These are phyloP conservation scores for Selaginella tamariscina DNA, from an alignment of 75 land plant genomes.

Conservation along the genomic window DNA sequence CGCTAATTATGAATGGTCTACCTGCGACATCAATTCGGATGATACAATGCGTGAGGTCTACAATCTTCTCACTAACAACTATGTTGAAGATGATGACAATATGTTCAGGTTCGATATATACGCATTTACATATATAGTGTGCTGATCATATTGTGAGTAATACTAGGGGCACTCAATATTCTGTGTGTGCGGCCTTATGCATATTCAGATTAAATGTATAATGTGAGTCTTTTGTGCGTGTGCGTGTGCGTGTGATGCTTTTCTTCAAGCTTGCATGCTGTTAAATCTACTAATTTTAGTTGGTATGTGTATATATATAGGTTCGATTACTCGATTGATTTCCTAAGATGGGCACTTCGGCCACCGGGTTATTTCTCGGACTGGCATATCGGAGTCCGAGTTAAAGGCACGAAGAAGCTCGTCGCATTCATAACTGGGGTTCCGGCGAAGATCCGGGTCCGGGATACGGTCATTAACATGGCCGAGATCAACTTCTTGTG, in stretches of 20 bases:
- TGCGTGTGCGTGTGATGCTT: too few species aligned
- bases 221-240: too few species aligned
- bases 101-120: constrained; percentile 67
- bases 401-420: constrained; percentile 43
- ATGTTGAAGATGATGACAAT: constrained; percentile 83
- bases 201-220: constrained; percentile 59
- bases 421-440: constrained; percentile 77
- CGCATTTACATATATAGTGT: constrained; percentile 37
- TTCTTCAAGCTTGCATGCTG: too few species aligned
- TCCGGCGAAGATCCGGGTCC: constrained; percentile 59
- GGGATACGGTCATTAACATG: constrained; percentile 40
- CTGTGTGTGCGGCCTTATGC: constrained; percentile 73
- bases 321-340: constrained; percentile 64
- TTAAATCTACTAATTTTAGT: too few species aligned
- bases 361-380: constrained; percentile 56
- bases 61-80: constrained; percentile 44
- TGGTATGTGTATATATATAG: constrained; percentile 74
- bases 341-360: constrained; percentile 59
- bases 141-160: too few species aligned
- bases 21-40: constrained; percentile 58
- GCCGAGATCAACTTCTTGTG: constrained; percentile 81
- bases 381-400: constrained; percentile 78
- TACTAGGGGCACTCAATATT: constrained; percentile 72
- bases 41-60: constrained; percentile 44
- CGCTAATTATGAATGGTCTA: constrained; percentile 57